Base-by-base conservation (phyloP, 1,284 basidiomycete species). In the Wallemia mellicola region DNA sequence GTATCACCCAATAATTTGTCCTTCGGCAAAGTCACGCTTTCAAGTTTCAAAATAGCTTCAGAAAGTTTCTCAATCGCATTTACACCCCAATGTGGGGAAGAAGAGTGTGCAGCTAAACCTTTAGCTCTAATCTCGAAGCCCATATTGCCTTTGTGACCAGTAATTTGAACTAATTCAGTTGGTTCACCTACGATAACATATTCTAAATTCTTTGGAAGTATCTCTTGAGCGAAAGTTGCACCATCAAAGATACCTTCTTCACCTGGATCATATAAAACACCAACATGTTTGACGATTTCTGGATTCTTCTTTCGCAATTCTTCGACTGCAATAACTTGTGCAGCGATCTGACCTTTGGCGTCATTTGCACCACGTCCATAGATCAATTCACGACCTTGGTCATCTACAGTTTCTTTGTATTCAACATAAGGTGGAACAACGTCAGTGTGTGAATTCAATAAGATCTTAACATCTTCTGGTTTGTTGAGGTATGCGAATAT, bases 361-460 rank as follows among this genome's bases (percentile, higher is more conserved):
- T 57, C 55, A 25, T 57, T 57, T n/a, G 55, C 55, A 25, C 55
- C 55, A 24, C 55, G 55, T 14, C 55, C 55, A 25, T 57, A 57
- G 3, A 26, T 57, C 15, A 26, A 5, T 9, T 27, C 27, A 25
- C 55, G 27, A 27, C 24, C 24, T 57, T 28, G 27, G 11, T 28
- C 25, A 17, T 57, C 55, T 57, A 17, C 22, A 2, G 24, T 28
- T 7, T 28, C 25, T 7, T 57, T 7, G 24, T 57, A 57, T 7
- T 26, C 25, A 24, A 57, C 27, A 25, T 57, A 57, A 11, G 55
- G 55, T 24, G 55, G 55, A 2, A 57, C 55, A 7, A 57, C 55
- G 27, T 57, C 55, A 11, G 27, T 28, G n/a, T 57, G 55, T 24
- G 55, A 26, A n/a, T 57, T 57, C 3, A 57, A 17, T 9, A 57